Conservation (phyloP, 1,139 yeast species). For the Blastobotrys capitulatus region DNA sequence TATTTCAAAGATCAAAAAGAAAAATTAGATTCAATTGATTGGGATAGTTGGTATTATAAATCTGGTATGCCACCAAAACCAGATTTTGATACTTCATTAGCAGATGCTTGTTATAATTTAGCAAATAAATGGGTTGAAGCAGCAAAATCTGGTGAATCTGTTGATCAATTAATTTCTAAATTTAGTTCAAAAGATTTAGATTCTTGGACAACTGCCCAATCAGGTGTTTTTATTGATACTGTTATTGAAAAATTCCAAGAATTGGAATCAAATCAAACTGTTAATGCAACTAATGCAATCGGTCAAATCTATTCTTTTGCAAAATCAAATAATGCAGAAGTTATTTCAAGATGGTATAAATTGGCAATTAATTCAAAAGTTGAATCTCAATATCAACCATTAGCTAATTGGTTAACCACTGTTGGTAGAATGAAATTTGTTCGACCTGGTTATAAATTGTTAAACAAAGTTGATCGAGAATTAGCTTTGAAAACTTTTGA, state of each 20-base stretch:
- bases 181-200: slow-evolving; percentile 44
- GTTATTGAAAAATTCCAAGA: slow-evolving; percentile 37
- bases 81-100: slow-evolving; percentile 68
- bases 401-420: slow-evolving; percentile 82
- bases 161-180: slow-evolving; percentile 21
- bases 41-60: slow-evolving; percentile 75
- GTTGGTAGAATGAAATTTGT: slow-evolving; percentile 96
- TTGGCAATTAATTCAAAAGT: slow-evolving; percentile 42
- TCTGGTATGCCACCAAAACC: slow-evolving; percentile 93
- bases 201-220: slow-evolving; percentile 65
- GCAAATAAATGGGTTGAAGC: slow-evolving; percentile 59
- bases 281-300: slow-evolving; percentile 38
- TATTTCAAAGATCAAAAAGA: slow-evolving; percentile 41
- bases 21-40: slow-evolving; percentile 62
- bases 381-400: slow-evolving; percentile 40
- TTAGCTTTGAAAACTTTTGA: slow-evolving; percentile 63
- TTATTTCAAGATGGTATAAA: slow-evolving; percentile 70
- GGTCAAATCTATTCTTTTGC: slow-evolving; percentile 44
- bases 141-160: slow-evolving; percentile 26
- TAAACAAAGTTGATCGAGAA: slow-evolving; percentile 57
- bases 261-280: slow-evolving; percentile 11
- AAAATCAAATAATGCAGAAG: slow-evolving; percentile 67
- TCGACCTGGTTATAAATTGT: slow-evolving; percentile 71
- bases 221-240: slow-evolving; percentile 71
- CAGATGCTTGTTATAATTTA: slow-evolving; percentile 61